These are phyloP conservation scores for Mallotus japonicus DNA, from an alignment of 441 rosid species.

Conservation along the genomic window DNA sequence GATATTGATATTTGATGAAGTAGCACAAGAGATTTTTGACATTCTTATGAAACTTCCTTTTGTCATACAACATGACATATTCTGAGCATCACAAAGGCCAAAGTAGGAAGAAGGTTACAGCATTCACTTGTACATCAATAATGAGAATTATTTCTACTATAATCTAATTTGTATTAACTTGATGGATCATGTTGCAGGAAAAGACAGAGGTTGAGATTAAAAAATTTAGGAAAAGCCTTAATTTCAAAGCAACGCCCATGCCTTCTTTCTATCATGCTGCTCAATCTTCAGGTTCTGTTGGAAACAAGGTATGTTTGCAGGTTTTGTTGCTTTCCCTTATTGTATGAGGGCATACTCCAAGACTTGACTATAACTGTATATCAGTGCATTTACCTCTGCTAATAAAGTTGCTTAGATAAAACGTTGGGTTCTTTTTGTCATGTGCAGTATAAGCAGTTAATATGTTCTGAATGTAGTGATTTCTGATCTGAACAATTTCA, in stretches of 20 bases:
- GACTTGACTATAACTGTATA: background rate
- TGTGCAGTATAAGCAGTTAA: background rate
- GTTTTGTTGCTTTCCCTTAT: no score
- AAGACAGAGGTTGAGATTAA: constrained; percentile 61
- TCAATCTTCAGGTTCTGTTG: constrained; percentile 30
- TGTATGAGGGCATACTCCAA: background rate
- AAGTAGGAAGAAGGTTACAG: background rate
- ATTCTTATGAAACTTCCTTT: no score
- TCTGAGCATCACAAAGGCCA: no score
- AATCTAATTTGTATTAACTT: background rate
- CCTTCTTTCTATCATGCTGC: constrained; percentile 67
- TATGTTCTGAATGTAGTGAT: background rate
- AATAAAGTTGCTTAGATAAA: background rate
- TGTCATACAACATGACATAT: no score
- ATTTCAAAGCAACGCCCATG: constrained; percentile 85
- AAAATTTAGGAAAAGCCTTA: constrained; percentile 63
- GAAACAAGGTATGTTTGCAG: constrained; percentile 49
- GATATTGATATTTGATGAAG: no score
- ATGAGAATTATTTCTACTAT: background rate
- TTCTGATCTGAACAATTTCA: background rate
- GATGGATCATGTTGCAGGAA: constrained; percentile 44
- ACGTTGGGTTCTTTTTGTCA: background rate
- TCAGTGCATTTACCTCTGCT: background rate
- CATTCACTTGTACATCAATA: background rate
- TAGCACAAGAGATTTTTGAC: no score